Percentiles rank a stretch among this genome's conserved stretches.
Evolutionary conservation across 2,329 filamentous ascomycete genomes (phyloP).

Genomic region (Alternaria alternata): DNA sequence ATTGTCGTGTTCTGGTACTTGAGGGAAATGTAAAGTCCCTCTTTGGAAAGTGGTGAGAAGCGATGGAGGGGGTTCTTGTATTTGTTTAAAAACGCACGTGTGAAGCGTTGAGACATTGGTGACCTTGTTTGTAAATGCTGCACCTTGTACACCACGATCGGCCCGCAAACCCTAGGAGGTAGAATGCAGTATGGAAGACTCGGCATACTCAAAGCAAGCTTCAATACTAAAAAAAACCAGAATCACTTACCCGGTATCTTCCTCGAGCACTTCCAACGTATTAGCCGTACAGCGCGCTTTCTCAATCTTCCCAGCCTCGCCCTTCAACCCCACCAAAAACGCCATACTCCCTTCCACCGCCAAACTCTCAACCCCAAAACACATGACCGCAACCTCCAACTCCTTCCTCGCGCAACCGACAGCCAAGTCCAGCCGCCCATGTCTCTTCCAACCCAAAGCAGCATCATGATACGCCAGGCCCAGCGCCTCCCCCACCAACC

Average conservation of each 20-base stretch:
- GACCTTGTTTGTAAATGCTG: neutral
- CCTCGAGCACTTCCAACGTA: neutral
- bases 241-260: neutral
- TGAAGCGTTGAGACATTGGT: too few species aligned
- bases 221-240: neutral
- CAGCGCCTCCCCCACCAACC: conserved; percentile 28
- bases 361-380: conserved; percentile 20
- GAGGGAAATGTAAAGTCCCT: too few species aligned
- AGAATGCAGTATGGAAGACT: neutral
- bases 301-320: neutral
- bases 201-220: neutral
- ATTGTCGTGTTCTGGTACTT: too few species aligned
- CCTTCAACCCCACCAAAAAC: conserved; percentile 13
- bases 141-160: neutral
- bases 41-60: too few species aligned
- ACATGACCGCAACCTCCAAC: conserved; percentile 19
- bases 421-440: conserved; percentile 24
- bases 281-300: neutral
- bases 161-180: neutral
- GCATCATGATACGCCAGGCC: conserved; percentile 30
- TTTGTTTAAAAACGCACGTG: too few species aligned
- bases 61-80: too few species aligned
- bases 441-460: conserved; percentile 22
- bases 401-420: conserved; percentile 21
- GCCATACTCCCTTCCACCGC: conserved; percentile 15